phyloP scores from a whole-genome alignment of 345 rosid species.

The Aquilaria malaccensis region DNA sequence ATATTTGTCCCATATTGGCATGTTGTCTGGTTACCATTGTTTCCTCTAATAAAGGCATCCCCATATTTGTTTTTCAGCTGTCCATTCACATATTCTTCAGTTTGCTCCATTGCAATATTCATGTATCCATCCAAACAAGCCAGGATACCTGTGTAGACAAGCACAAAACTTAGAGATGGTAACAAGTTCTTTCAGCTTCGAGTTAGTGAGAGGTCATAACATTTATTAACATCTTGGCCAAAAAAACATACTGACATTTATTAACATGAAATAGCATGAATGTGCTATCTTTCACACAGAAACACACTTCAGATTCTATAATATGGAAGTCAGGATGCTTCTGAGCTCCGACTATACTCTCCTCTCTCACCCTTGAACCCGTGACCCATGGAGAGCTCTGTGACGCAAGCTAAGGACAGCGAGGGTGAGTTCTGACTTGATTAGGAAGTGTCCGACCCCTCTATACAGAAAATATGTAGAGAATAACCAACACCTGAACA shows the following conservation, averaged over 20 bases:
- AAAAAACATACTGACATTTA: too few species aligned
- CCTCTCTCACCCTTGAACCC: too few species aligned
- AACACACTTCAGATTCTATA: too few species aligned
- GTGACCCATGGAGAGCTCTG: too few species aligned
- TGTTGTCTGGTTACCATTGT: constrained; percentile 31
- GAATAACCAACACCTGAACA: neutral
- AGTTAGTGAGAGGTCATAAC: neutral
- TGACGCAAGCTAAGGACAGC: too few species aligned
- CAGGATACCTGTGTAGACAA: constrained; percentile 31
- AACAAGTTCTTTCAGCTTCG: neutral
- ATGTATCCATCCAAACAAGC: constrained; percentile 62
- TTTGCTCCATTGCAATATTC: constrained; percentile 78
- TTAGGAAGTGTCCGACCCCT: neutral
- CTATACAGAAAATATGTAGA: neutral
- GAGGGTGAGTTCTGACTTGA: too few species aligned
- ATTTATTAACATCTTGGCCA: too few species aligned
- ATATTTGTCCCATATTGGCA: neutral
- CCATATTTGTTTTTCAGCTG: constrained; percentile 64
- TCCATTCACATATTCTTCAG: constrained; percentile 61
- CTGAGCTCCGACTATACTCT: too few species aligned
- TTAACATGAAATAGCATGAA: too few species aligned
- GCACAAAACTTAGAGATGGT: neutral
- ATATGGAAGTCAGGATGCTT: too few species aligned
- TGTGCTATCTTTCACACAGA: too few species aligned
- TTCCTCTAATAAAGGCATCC: constrained; percentile 64